These are phyloP conservation scores for Biscogniauxia sp. DNA, from an alignment of 2,329 filamentous ascomycete species.

Conservation along the genomic window DNA sequence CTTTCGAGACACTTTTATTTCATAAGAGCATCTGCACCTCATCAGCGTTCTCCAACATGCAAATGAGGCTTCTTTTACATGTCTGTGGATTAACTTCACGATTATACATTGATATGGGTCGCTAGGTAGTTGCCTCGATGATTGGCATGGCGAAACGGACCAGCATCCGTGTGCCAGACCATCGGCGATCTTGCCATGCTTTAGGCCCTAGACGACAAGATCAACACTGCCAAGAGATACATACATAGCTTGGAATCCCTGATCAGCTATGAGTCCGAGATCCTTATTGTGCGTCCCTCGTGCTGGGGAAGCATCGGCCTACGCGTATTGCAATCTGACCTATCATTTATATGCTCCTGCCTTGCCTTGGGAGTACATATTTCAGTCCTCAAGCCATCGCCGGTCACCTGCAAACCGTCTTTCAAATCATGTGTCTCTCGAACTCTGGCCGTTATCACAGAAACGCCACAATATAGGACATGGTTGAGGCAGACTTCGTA, in stretches of 20 bases:
- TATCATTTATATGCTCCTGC: background rate
- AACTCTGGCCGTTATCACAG: background rate
- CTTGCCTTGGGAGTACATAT: background rate
- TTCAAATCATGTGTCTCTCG: background rate
- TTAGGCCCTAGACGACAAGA: constrained; percentile 8
- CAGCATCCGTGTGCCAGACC: background rate
- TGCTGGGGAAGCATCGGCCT: background rate
- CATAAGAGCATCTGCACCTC: background rate
- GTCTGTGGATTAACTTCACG: background rate
- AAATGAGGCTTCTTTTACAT: background rate
- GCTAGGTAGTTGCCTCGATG: background rate
- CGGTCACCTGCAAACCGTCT: background rate
- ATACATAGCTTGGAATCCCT: background rate
- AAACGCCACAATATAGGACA: background rate
- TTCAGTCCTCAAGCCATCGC: background rate
- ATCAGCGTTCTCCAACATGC: background rate
- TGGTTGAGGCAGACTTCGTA: background rate
- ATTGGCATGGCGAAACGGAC: background rate
- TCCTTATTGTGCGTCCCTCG: background rate
- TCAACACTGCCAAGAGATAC: constrained; percentile 14
- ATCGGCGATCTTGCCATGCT: constrained; percentile 22
- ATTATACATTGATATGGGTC: background rate
- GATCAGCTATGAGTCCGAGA: background rate
- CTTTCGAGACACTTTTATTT: background rate
- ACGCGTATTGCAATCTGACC: background rate